Percentiles rank a stretch among this genome's conserved stretches.
Evolutionary conservation across 164 flowering plant species (phyloP).

Genomic region (Malania oleifera): DNA sequence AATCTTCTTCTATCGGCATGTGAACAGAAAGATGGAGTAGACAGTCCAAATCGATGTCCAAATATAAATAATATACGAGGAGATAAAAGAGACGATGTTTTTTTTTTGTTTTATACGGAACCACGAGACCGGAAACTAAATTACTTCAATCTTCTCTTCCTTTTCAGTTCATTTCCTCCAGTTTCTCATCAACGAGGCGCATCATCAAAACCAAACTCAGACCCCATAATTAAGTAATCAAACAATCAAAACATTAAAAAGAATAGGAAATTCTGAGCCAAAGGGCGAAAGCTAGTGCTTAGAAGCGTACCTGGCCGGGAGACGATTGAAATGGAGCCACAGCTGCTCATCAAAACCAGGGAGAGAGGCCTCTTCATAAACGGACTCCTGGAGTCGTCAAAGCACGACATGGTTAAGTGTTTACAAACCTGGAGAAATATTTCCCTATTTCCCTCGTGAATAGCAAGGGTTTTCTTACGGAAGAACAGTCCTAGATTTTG

Average conservation of each 20-base stretch:
- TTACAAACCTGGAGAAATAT: too few species aligned
- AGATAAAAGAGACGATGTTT: too few species aligned
- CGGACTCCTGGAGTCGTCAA: conserved; percentile 37
- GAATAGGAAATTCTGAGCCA: neutral
- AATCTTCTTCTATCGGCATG: too few species aligned
- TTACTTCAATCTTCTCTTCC: neutral
- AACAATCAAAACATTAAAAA: neutral
- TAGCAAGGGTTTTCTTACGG: too few species aligned
- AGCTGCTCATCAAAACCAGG: conserved; percentile 63
- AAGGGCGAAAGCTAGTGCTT: conserved; percentile 4
- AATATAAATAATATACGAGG: too few species aligned
- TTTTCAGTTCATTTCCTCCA: neutral
- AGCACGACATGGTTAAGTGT: too few species aligned
- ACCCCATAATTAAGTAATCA: neutral
- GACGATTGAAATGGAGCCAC: conserved; percentile 64
- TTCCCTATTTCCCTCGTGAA: too few species aligned
- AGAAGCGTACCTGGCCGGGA: conserved; percentile 47
- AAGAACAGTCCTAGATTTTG: too few species aligned
- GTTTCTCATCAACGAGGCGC: neutral
- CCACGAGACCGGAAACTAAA: neutral
- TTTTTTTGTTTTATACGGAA: too few species aligned
- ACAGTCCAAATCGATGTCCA: too few species aligned
- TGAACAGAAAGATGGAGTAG: too few species aligned
- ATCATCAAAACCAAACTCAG: neutral
- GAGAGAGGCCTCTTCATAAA: conserved; percentile 38